Percentiles rank a stretch among this genome's conserved stretches.
phyloP scores from a whole-genome alignment of 2,329 filamentous ascomycete genomes.

The Phialocephala sp. region DNA sequence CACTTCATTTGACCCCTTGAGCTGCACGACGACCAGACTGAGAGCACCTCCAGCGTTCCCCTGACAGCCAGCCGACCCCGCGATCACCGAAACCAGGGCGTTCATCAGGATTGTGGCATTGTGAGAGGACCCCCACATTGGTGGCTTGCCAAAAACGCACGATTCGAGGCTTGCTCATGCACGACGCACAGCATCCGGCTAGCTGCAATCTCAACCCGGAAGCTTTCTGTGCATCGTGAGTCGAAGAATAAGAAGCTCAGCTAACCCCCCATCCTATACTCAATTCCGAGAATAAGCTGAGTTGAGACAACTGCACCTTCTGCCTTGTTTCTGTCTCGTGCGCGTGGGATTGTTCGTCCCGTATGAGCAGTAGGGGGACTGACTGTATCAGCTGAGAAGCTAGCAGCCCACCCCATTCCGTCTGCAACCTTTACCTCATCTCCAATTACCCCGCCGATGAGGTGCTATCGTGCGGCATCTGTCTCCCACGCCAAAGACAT shows the following conservation, averaged over 20 bases:
- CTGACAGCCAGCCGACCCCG: constrained; percentile 11
- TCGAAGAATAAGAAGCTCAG: constrained; percentile 31
- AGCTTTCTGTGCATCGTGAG: constrained; percentile 16
- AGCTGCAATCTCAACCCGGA: constrained; percentile 20
- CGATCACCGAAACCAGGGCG: constrained; percentile 12
- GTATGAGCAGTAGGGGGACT: constrained; percentile 8
- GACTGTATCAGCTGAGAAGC: constrained; percentile 29
- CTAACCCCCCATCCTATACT: constrained; percentile 24
- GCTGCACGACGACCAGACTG: not conserved
- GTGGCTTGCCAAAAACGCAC: constrained; percentile 21
- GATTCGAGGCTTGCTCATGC: constrained; percentile 29
- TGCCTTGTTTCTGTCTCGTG: constrained; percentile 9
- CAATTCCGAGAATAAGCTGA: constrained; percentile 31
- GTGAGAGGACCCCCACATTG: constrained; percentile 23
- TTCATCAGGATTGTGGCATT: constrained; percentile 1
- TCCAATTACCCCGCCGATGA: constrained; percentile 17
- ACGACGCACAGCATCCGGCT: constrained; percentile 34
- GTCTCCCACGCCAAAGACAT: not conserved
- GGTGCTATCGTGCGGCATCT: not conserved
- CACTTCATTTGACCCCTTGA: not conserved
- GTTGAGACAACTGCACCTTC: constrained; percentile 33
- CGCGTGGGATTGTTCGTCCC: constrained; percentile 13
- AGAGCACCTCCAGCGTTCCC: constrained; percentile 1
- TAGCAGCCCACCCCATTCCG: constrained; percentile 6
- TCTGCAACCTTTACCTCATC: constrained; percentile 8